Base-by-base conservation (phyloP, 345 rosid species). In the Bruguiera gymnorhiza region DNA sequence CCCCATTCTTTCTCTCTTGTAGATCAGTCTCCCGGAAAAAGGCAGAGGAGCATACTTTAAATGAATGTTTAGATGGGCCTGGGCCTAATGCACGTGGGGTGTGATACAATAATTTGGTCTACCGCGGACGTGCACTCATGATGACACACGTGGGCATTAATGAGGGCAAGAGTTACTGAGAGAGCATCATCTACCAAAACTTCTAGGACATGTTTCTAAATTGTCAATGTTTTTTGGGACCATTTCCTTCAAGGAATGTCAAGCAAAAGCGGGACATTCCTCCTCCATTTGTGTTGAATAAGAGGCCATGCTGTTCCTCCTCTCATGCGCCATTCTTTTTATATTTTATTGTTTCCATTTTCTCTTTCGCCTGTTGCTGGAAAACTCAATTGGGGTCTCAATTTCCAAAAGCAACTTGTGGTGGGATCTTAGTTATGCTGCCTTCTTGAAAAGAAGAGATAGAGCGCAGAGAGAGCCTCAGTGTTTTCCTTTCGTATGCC, bases 91-190 rank as follows among this genome's bases (percentile, higher is more conserved):
- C 88, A 86, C 85, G 83, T 82, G 83, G 72, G 50, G 37, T 30
- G 50, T n/a, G 67, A 68, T 48, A 13, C 20, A 75, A 84, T 83
- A 19, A 86, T 88, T 76, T 57, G 88, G 95, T 87, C 86, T 82
- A 70, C 72, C 67, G 73, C 75, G 83, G 66, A 76, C 73, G 60
- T 67, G 79, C 67, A 72, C 82, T 73, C 75, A 86, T 84, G 84
- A 81, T 81, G 83, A 72, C 78, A 82, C 90, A 87, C 95, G 95
- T 84, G 92, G 84, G 63, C 79, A 76, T 62, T 62, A 65, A 39
- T 48, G 58, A 15, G 66, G 60, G 67, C 50, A 26, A 6, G 36
- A 31, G 59, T 43, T 51, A 39, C 15, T 2, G 3, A 43, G 46
- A 46, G 54, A 55, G 72, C 65, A 76, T 32, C 59, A 50, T 31